phyloP scores from a whole-genome alignment of 352 stramenopile genomes.

The Globisporangium yorkense region DNA sequence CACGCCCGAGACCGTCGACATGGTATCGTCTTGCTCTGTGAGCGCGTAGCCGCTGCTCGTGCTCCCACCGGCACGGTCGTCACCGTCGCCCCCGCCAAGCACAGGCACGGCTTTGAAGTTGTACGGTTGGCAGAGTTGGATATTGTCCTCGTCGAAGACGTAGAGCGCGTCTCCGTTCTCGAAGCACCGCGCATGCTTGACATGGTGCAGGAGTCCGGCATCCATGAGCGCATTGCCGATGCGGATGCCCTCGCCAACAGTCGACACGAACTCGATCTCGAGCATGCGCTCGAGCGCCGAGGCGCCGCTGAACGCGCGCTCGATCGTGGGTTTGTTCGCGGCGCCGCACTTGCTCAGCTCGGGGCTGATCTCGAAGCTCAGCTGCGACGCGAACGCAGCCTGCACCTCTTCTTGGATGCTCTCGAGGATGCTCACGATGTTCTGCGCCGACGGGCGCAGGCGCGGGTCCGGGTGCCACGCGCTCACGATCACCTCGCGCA shows the following conservation, averaged over 20 bases:
- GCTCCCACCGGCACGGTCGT: background rate
- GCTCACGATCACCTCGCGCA: constrained; percentile 17
- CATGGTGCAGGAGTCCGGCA: constrained; percentile 38
- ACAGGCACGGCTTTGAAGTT: constrained; percentile 6
- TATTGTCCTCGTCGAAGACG: constrained; percentile 25
- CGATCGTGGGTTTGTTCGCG: background rate
- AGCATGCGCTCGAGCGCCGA: constrained; percentile 16
- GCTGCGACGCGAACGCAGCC: constrained; percentile 5
- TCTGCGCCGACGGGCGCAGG: constrained; percentile 16
- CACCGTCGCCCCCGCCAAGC: constrained; percentile 1
- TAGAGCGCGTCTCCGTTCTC: constrained; percentile 9
- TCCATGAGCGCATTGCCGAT: constrained; percentile 50
- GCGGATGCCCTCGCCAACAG: constrained; percentile 22
- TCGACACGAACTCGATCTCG: constrained; percentile 18
- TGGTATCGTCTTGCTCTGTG: background rate
- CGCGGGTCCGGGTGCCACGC: constrained; percentile 16
- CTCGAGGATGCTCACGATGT: constrained; percentile 22
- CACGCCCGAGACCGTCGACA: background rate
- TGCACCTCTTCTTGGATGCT: constrained; percentile 19
- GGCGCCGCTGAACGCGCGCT: constrained; percentile 4
- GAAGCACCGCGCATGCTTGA: constrained; percentile 22
- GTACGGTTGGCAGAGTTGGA: constrained; percentile 17
- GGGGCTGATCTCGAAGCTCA: constrained; percentile 2
- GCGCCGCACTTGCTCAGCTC: constrained; percentile 2
- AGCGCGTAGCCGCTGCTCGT: constrained; percentile 25